Percentiles rank a stretch among this genome's conserved stretches.
Conservation (phyloP, 257 asterid species). For the Nicotiana paniculata region DNA sequence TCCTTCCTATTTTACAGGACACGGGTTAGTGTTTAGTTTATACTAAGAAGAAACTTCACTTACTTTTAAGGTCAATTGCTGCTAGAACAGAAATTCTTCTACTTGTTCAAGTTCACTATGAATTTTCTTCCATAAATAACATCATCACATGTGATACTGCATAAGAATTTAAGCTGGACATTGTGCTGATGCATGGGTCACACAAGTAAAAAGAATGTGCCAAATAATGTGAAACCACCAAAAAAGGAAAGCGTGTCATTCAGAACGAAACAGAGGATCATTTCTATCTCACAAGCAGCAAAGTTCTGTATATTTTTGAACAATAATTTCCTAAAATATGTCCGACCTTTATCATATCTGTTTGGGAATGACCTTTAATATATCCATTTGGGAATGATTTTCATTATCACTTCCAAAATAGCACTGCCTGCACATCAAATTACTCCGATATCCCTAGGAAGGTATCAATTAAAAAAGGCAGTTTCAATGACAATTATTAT, state of each 20-base stretch:
- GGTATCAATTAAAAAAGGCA: neutral
- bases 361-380: neutral
- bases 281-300: neutral
- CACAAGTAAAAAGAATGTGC: neutral
- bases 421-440: neutral
- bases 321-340: neutral
- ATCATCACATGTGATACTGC: neutral
- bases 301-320: neutral
- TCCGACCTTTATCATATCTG: neutral
- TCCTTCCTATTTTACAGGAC: neutral
- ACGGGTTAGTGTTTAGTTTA: neutral
- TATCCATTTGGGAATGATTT: neutral
- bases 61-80: neutral
- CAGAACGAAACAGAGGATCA: neutral
- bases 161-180: neutral
- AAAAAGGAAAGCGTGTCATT: neutral
- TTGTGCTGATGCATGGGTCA: constrained; percentile 6
- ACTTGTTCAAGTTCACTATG: neutral
- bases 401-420: neutral
- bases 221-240: neutral
- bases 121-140: constrained; percentile 1
- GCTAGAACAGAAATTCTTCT: neutral
- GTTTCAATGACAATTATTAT: neutral
- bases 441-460: neutral
- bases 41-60: neutral